Percentiles rank a stretch among this genome's conserved stretches.
Conservation (phyloP, 768 basidiomycete genomes). For the Lentinula aciculospora region DNA sequence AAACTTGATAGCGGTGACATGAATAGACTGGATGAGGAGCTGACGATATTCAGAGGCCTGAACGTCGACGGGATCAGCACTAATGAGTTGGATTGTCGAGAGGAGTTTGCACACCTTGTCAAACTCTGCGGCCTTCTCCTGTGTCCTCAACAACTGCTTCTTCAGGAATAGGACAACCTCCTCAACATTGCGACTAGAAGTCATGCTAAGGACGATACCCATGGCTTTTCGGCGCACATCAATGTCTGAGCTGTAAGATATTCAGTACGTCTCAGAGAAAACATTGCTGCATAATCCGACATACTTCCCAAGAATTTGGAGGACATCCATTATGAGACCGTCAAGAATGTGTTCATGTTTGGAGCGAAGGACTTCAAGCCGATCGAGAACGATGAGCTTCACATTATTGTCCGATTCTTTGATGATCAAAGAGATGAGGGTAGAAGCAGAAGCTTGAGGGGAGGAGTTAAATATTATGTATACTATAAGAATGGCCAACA, state of each 20-base stretch:
- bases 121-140: slow-evolving; percentile 67
- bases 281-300: slow-evolving; percentile 1
- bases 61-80: not conserved
- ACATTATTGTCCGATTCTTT: slow-evolving; percentile 99
- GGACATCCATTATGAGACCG: slow-evolving; percentile 89
- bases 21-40: slow-evolving; percentile 94
- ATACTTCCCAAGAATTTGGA: slow-evolving; percentile 83
- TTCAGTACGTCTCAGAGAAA: not conserved
- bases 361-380: slow-evolving; percentile 74
- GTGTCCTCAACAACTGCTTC: slow-evolving; percentile 93
- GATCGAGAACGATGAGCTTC: slow-evolving; percentile 93
- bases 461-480: slow-evolving; percentile 2
- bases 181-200: slow-evolving; percentile 90
- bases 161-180: slow-evolving; percentile 95
- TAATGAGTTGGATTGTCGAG: too few species aligned
- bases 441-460: slow-evolving; percentile 74
- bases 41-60: slow-evolving; percentile 94
- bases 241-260: slow-evolving; percentile 71
- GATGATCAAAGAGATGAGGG: slow-evolving; percentile 81
- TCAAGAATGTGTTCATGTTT: slow-evolving; percentile 90
- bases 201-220: slow-evolving; percentile 85
- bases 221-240: slow-evolving; percentile 94
- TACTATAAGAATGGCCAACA: not conserved
- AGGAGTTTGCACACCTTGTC: slow-evolving; percentile 76
- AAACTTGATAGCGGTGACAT: slow-evolving; percentile 93